These are phyloP conservation scores for Phoma sp. DNA, from an alignment of 2,329 filamentous ascomycete genomes.

Conservation along the genomic window DNA sequence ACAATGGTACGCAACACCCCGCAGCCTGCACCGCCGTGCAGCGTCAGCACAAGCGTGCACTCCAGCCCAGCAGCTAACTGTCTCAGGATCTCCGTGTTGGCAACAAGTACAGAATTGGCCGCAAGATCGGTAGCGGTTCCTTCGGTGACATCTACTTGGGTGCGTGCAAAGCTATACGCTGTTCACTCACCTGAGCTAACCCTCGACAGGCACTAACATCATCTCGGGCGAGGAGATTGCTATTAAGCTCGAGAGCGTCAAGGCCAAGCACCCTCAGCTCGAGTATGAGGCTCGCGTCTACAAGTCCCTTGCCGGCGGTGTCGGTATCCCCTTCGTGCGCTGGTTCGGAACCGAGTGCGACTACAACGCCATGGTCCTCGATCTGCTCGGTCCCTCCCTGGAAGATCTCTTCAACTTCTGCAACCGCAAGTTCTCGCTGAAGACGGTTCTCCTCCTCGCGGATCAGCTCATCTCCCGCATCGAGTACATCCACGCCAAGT, in stretches of 20 bases:
- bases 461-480: slow-evolving; percentile 99
- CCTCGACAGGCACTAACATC: slow-evolving; percentile 84
- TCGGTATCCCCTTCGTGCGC: slow-evolving; percentile 97
- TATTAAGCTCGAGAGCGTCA: slow-evolving; percentile 99
- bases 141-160: slow-evolving; percentile 98
- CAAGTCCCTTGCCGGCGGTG: slow-evolving; percentile 88
- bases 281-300: slow-evolving; percentile 98
- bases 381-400: slow-evolving; percentile 91
- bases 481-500: slow-evolving; percentile 99
- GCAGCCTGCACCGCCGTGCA: slow-evolving; percentile 35
- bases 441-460: slow-evolving; percentile 94
- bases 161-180: slow-evolving; percentile 48
- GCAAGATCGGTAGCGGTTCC: slow-evolving; percentile 96
- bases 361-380: slow-evolving; percentile 99
- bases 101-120: slow-evolving; percentile 99
- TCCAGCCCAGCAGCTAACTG: slow-evolving; percentile 34
- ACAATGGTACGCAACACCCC: slow-evolving; percentile 64
- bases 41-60: slow-evolving; percentile 19
- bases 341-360: slow-evolving; percentile 99
- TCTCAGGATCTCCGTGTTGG: slow-evolving; percentile 93
- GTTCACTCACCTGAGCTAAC: slow-evolving; percentile 26
- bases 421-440: slow-evolving; percentile 99
- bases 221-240: slow-evolving; percentile 99
- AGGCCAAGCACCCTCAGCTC: slow-evolving; percentile 98
- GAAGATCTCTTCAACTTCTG: slow-evolving; percentile 99